phyloP scores from a whole-genome alignment of 345 rosid genomes.

The Ceriops zippeliana region DNA sequence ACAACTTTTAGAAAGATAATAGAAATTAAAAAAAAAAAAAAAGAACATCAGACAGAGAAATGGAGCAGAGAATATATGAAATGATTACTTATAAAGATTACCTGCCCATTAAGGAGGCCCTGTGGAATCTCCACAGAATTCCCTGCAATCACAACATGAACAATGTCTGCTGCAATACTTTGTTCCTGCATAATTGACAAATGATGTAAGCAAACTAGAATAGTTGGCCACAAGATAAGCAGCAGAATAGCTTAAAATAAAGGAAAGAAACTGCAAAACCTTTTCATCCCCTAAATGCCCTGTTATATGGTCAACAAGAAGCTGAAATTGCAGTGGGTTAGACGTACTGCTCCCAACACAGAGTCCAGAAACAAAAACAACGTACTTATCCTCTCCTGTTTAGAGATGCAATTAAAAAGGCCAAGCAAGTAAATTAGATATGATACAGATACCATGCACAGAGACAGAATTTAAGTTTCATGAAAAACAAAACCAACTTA shows the following conservation, averaged over 20 bases:
- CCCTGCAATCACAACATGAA: slow-evolving; percentile 85
- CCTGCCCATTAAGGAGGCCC: slow-evolving; percentile 76
- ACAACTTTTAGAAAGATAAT: not conserved
- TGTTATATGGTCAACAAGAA: slow-evolving; percentile 92
- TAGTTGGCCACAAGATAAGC: slow-evolving; percentile 6
- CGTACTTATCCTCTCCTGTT: slow-evolving; percentile 83
- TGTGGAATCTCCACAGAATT: slow-evolving; percentile 78
- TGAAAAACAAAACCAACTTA: too few relatives aligned
- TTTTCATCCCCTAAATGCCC: slow-evolving; percentile 87
- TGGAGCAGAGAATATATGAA: not conserved
- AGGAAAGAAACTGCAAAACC: slow-evolving; percentile 41
- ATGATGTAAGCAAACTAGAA: slow-evolving; percentile 12
- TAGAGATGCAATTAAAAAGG: slow-evolving; percentile 23
- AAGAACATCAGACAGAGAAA: not conserved
- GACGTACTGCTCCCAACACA: slow-evolving; percentile 60
- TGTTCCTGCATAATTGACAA: slow-evolving; percentile 53
- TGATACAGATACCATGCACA: too few relatives aligned
- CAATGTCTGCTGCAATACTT: slow-evolving; percentile 75
- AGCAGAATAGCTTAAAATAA: slow-evolving; percentile 14
- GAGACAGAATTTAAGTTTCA: too few relatives aligned
- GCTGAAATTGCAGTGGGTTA: slow-evolving; percentile 87
- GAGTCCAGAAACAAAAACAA: slow-evolving; percentile 78
- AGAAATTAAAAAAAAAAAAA: not conserved
- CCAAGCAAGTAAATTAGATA: not conserved
- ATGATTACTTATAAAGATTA: slow-evolving; percentile 10